Conservation (phyloP, 768 basidiomycete species). For the Pleurotus giganteus region DNA sequence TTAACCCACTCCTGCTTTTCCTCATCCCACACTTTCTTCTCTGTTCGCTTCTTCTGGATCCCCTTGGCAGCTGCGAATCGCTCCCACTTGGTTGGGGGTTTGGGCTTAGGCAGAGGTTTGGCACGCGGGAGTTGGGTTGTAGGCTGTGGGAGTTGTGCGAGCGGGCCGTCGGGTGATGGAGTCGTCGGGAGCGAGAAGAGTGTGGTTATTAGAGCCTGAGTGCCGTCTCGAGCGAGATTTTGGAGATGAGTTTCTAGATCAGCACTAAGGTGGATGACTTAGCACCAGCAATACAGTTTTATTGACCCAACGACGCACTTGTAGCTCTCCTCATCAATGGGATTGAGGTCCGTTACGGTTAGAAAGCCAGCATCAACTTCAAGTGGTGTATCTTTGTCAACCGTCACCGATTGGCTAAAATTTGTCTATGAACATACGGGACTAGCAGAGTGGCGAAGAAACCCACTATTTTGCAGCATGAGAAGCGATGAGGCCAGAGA, state of each 20-base stretch:
- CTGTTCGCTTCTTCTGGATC: constrained; percentile 95
- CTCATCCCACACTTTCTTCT: constrained; percentile 88
- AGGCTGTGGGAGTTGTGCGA: constrained; percentile 78
- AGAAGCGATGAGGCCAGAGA: constrained; percentile 73
- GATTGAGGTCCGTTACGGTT: constrained; percentile 83
- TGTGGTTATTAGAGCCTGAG: constrained; percentile 74
- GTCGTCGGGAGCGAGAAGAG: constrained; percentile 83
- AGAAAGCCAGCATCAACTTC: constrained; percentile 82
- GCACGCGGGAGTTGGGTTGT: constrained; percentile 80
- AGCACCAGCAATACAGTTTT: constrained; percentile 3
- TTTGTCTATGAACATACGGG: neutral
- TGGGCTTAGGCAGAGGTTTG: constrained; percentile 91
- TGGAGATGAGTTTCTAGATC: constrained; percentile 82
- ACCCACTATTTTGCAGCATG: constrained; percentile 72
- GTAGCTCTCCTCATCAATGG: constrained; percentile 84
- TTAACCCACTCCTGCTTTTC: constrained; percentile 91
- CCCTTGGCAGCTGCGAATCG: constrained; percentile 93
- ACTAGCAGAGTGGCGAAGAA: neutral
- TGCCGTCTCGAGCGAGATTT: constrained; percentile 75
- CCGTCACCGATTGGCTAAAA: constrained; percentile 59
- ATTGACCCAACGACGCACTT: constrained; percentile 42
- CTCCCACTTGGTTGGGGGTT: constrained; percentile 96
- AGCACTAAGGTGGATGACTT: constrained; percentile 39
- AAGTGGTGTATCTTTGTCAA: constrained; percentile 79
- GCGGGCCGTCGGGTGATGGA: constrained; percentile 75